A percentile compares a stretch with the other conserved stretches of the same genome.
phyloP scores from a whole-genome alignment of 2,329 filamentous ascomycete species.

The Cercospora janseana region DNA sequence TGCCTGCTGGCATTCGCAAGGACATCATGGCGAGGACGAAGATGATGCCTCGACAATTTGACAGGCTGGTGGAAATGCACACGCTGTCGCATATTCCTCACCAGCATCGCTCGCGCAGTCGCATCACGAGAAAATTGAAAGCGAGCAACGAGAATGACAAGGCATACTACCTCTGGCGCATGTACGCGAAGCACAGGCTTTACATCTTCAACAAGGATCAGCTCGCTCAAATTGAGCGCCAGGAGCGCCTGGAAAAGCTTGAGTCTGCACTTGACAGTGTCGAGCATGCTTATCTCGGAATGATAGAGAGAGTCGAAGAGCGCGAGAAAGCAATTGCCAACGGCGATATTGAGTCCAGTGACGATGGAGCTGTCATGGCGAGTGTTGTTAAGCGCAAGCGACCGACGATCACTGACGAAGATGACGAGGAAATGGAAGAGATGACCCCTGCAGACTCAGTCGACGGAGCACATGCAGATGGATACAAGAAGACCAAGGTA shows the following conservation, averaged over 20 bases:
- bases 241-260: slow-evolving; percentile 69
- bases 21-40: slow-evolving; percentile 62
- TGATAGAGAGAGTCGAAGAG: slow-evolving; percentile 54
- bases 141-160: slow-evolving; percentile 59
- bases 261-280: slow-evolving; percentile 67
- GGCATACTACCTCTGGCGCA: slow-evolving; percentile 67
- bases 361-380: neutral
- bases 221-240: slow-evolving; percentile 65
- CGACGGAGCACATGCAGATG: slow-evolving; percentile 15
- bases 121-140: slow-evolving; percentile 45
- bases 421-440: slow-evolving; percentile 26
- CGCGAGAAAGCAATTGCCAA: slow-evolving; percentile 32
- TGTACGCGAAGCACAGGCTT: slow-evolving; percentile 73
- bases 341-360: slow-evolving; percentile 16
- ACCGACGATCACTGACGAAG: slow-evolving; percentile 26
- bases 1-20: slow-evolving; percentile 54
- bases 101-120: slow-evolving; percentile 48
- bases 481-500: slow-evolving; percentile 22
- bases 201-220: slow-evolving; percentile 72
- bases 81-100: slow-evolving; percentile 58
- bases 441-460: slow-evolving; percentile 14
- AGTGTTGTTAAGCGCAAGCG: slow-evolving; percentile 25
- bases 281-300: slow-evolving; percentile 68
- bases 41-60: slow-evolving; percentile 74
- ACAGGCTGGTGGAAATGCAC: slow-evolving; percentile 72